These are phyloP conservation scores for Mycena latifolia DNA, from an alignment of 768 basidiomycete genomes.

Conservation along the genomic window DNA sequence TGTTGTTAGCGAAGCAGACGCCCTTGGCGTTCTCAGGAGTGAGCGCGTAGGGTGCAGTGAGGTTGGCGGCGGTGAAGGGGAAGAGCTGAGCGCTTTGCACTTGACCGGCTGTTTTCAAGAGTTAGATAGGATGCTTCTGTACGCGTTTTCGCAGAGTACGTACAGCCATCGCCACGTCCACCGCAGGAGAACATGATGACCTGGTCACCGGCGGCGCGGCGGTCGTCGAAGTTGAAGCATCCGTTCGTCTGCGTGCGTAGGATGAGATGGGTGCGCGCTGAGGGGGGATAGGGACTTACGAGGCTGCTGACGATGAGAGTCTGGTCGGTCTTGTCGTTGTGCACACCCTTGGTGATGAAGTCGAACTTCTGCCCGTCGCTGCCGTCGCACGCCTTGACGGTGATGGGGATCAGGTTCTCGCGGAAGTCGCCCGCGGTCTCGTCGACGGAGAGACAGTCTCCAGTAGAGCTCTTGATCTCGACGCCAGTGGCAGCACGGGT, in stretches of 20 bases:
- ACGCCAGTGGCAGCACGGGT: conserved; percentile 43
- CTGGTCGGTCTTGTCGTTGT: conserved; percentile 42
- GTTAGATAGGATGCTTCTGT: no score
- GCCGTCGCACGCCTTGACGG: conserved; percentile 42
- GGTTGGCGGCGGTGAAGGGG: conserved; percentile 29
- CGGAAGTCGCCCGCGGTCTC: conserved; percentile 44
- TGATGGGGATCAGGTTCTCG: conserved; percentile 47
- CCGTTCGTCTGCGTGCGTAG: conserved; percentile 23
- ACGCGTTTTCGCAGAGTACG: background rate
- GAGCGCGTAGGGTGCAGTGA: conserved; percentile 29
- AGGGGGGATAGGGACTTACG: conserved; percentile 32
- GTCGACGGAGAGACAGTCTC: conserved; percentile 44
- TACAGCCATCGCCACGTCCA: conserved; percentile 35
- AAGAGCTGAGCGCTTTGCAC: conserved; percentile 34
- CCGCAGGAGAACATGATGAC: conserved; percentile 37
- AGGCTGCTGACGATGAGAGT: conserved; percentile 47
- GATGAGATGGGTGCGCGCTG: conserved; percentile 5
- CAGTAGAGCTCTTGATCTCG: conserved; percentile 41
- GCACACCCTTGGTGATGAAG: conserved; percentile 47
- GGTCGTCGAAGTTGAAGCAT: conserved; percentile 35
- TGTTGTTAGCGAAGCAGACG: conserved; percentile 29
- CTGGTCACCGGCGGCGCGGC: conserved; percentile 35
- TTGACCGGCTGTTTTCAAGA: conserved; percentile 27
- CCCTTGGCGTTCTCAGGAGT: conserved; percentile 20
- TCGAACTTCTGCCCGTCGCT: conserved; percentile 48